Conservation (phyloP, 2,329 filamentous ascomycete species). For the Fusarium sp. region DNA sequence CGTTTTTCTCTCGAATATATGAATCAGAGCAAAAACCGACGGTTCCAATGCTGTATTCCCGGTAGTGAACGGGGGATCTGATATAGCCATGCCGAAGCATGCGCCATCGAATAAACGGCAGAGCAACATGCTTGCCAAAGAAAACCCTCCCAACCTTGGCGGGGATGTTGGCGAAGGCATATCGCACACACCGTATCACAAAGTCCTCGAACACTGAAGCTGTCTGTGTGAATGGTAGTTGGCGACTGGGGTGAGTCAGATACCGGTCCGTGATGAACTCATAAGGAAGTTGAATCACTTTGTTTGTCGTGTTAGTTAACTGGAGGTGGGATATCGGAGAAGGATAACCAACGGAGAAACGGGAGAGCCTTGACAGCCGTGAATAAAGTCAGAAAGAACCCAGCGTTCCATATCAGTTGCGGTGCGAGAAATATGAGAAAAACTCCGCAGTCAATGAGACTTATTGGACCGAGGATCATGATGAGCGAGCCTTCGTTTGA, state of each 20-base stretch:
- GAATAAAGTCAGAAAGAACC: constrained; percentile 68
- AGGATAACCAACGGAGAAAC: constrained; percentile 70
- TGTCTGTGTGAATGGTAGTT: constrained; percentile 73
- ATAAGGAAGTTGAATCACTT: constrained; percentile 50
- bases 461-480: constrained; percentile 82
- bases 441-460: constrained; percentile 79
- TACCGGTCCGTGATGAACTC: constrained; percentile 52
- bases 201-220: constrained; percentile 82
- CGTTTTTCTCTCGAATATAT: background rate
- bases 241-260: constrained; percentile 43
- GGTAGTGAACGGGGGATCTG: constrained; percentile 73
- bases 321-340: background rate
- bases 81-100: constrained; percentile 79
- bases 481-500: constrained; percentile 34
- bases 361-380: constrained; percentile 74
- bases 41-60: constrained; percentile 57
- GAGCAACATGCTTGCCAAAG: constrained; percentile 78
- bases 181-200: constrained; percentile 81
- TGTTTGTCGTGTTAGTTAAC: constrained; percentile 29
- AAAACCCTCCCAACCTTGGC: constrained; percentile 78
- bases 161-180: constrained; percentile 80
- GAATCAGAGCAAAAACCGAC: constrained; percentile 39
- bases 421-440: constrained; percentile 79
- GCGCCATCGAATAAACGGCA: constrained; percentile 81
- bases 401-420: constrained; percentile 77